Percentiles rank a stretch among this genome's conserved stretches.
Evolutionary conservation across 2,329 filamentous ascomycete genomes (phyloP).

Genomic region (Clarireedia hainanense): DNA sequence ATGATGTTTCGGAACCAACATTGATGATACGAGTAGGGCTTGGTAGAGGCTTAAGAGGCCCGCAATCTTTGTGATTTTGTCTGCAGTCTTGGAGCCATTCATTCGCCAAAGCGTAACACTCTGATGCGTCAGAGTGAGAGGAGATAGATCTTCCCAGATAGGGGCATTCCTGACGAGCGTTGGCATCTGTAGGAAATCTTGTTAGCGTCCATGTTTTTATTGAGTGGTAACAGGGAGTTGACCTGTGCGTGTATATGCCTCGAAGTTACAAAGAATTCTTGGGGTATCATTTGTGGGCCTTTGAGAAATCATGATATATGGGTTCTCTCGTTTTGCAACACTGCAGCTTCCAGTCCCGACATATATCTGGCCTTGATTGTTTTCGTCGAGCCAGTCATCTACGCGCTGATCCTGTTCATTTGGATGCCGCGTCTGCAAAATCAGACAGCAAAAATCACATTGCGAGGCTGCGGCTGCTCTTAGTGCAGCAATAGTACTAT

Average conservation of each 20-base stretch:
- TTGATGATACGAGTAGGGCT: conserved; percentile 6
- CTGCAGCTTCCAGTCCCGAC: conserved; percentile 8
- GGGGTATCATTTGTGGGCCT: conserved; percentile 1
- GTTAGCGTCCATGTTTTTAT: not conserved
- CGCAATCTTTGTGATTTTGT: conserved; percentile 3
- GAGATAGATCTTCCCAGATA: conserved; percentile 7
- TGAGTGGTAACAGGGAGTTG: not conserved
- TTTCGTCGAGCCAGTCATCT: conserved; percentile 3
- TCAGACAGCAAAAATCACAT: conserved; percentile 3
- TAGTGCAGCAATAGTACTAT: not conserved
- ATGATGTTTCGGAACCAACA: not conserved
- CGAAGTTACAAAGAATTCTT: conserved; percentile 2
- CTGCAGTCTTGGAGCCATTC: conserved; percentile 4
- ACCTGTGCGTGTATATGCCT: not conserved
- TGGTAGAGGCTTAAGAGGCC: not conserved
- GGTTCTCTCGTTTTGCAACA: conserved; percentile 3
- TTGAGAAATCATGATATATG: conserved; percentile 5
- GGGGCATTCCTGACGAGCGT: not conserved
- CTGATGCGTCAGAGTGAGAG: not conserved
- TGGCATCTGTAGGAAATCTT: not conserved
- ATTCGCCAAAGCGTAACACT: conserved; percentile 3
- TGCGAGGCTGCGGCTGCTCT: not conserved
- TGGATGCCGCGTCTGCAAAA: not conserved
- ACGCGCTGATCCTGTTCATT: not conserved
- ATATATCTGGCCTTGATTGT: conserved; percentile 2